Evolutionary conservation across 106 monocot species (phyloP).

Genomic region (Dioscorea dumetorum): DNA sequence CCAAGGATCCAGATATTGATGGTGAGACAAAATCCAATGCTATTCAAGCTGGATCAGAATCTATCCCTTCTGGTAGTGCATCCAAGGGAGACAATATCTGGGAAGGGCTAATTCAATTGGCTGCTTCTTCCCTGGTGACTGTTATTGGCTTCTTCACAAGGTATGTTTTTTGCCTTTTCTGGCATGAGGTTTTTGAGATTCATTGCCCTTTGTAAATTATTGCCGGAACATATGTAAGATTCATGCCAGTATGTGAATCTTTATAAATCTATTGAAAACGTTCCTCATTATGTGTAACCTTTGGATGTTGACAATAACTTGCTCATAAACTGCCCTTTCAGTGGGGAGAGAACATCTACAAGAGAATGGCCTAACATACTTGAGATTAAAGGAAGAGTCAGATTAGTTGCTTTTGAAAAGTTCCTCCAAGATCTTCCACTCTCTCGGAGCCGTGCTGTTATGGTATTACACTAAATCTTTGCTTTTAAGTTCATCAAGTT

Average conservation of each 20-base stretch:
- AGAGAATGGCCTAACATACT: conserved; percentile 74
- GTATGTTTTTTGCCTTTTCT: conserved; percentile 23
- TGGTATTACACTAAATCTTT: conserved; percentile 45
- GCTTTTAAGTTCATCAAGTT: background rate
- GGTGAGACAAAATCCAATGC: conserved; percentile 21
- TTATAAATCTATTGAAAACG: background rate
- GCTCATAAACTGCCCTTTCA: conserved; percentile 25
- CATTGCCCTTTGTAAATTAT: background rate
- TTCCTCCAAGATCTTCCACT: conserved; percentile 81
- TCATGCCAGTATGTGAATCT: no score
- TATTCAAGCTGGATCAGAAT: conserved; percentile 10
- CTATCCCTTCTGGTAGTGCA: conserved; percentile 6
- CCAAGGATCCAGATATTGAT: conserved; percentile 9
- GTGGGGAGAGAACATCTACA: conserved; percentile 85
- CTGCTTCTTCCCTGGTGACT: conserved; percentile 50
- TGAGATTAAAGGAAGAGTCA: conserved; percentile 99
- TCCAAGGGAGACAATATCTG: conserved; percentile 41
- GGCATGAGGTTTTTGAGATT: background rate
- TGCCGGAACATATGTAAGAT: background rate
- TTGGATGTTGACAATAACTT: background rate
- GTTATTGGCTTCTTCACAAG: conserved; percentile 68
- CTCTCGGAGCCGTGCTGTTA: conserved; percentile 83
- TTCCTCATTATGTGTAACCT: background rate
- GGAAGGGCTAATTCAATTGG: conserved; percentile 87
- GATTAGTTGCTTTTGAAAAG: conserved; percentile 85